Evolutionary conservation across 179 eudicot species (phyloP).

Genomic region (Camellia oleifera): DNA sequence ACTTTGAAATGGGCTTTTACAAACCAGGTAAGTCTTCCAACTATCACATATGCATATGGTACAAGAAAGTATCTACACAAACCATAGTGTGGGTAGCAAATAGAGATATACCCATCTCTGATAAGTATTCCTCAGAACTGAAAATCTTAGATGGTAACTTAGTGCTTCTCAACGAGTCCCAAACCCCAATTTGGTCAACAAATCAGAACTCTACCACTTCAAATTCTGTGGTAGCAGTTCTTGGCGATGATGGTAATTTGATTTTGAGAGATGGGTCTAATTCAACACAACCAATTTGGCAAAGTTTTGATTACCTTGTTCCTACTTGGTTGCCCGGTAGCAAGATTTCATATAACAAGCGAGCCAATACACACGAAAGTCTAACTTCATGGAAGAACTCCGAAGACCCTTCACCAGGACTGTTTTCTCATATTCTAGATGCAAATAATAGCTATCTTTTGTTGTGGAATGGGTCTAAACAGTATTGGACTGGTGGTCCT

Average conservation of each 20-base stretch:
- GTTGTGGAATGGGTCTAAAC: constrained; percentile 6
- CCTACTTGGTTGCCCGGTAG: constrained; percentile 65
- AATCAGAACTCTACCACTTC: constrained; percentile 19
- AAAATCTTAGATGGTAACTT: constrained; percentile 52
- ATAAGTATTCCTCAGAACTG: constrained; percentile 29
- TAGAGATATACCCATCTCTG: constrained; percentile 45
- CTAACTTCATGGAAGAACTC: constrained; percentile 54
- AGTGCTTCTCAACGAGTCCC: constrained; percentile 35
- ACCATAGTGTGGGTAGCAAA: constrained; percentile 76
- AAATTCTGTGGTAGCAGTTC: constrained; percentile 31
- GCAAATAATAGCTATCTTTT: constrained; percentile 29
- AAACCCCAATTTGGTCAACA: constrained; percentile 51
- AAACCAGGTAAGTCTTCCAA: constrained; percentile 44
- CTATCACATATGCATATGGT: constrained; percentile 66
- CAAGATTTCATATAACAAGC: constrained; percentile 42
- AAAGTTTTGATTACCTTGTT: constrained; percentile 59
- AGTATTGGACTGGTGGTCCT: constrained; percentile 56
- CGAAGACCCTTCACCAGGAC: constrained; percentile 64
- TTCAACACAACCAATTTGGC: constrained; percentile 37
- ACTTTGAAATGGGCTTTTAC: constrained; percentile 52
- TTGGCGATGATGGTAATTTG: constrained; percentile 52
- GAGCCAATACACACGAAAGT: constrained; percentile 22
- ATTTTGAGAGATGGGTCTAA: constrained; percentile 34
- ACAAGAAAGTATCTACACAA: constrained; percentile 28
- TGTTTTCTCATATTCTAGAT: constrained; percentile 44